Conservation (phyloP, 495 filamentous ascomycete genomes). For the Aspergillus bridgeri region DNA sequence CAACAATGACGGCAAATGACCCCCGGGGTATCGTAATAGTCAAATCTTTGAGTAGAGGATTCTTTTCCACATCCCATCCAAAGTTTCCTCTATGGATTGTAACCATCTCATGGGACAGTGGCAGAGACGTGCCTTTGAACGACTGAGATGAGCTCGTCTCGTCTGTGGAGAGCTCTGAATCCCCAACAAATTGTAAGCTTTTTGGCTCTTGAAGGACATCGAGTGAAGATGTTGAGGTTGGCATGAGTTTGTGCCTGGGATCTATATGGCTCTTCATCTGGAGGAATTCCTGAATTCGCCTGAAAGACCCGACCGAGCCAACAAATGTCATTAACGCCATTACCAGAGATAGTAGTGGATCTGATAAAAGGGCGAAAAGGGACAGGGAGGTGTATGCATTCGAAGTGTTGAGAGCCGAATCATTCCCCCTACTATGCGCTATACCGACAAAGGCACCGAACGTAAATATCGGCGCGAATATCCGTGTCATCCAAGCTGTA, state of each 20-base stretch:
- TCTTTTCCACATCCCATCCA: constrained; percentile 48
- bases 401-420: constrained; percentile 45
- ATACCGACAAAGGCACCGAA: constrained; percentile 50
- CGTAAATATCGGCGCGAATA: constrained; percentile 50
- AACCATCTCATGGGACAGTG: constrained; percentile 23
- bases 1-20: constrained; percentile 51
- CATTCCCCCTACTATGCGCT: constrained; percentile 43
- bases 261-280: constrained; percentile 40
- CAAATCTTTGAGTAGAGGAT: constrained; percentile 40
- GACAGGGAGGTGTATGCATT: constrained; percentile 58
- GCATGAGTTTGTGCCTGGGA: constrained; percentile 19
- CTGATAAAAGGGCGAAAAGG: constrained; percentile 56
- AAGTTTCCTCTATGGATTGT: constrained; percentile 46
- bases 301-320: constrained; percentile 54
- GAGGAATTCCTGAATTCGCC: constrained; percentile 57
- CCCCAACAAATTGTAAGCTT: constrained; percentile 16
- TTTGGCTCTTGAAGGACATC: constrained; percentile 25
- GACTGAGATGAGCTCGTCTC: constrained; percentile 26
- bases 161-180: constrained; percentile 21
- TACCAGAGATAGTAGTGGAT: constrained; percentile 55
- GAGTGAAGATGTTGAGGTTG: constrained; percentile 18
- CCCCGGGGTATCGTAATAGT: constrained; percentile 37
- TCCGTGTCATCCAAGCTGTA: constrained; percentile 47
- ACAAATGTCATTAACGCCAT: constrained; percentile 51
- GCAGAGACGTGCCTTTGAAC: constrained; percentile 19